Percentiles rank a stretch among this genome's conserved stretches.
Evolutionary conservation across 306 rosid genomes (phyloP).

Genomic region (Inga laurina): DNA sequence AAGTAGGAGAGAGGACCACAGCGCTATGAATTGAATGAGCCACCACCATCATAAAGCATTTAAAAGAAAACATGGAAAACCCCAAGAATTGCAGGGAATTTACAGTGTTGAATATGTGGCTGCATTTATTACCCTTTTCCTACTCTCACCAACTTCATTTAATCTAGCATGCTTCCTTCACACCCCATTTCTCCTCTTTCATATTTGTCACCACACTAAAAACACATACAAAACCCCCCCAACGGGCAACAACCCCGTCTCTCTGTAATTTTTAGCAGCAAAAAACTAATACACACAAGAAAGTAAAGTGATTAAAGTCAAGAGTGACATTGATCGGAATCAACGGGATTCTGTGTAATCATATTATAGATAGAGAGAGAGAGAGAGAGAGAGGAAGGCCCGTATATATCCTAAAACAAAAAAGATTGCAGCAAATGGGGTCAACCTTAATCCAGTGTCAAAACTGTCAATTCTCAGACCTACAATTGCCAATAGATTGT

Average conservation of each 20-base stretch:
- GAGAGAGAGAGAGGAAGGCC: background rate
- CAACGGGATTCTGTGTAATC: slow-evolving; percentile 12
- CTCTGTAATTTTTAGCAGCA: background rate
- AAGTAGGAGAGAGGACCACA: slow-evolving; percentile 72
- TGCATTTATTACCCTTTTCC: slow-evolving; percentile 39
- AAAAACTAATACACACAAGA: background rate
- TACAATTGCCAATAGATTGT: slow-evolving; percentile 26
- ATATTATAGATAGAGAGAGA: slow-evolving; percentile 15
- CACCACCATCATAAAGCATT: slow-evolving; percentile 14
- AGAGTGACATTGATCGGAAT: slow-evolving; percentile 37
- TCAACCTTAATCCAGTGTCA: slow-evolving; percentile 36
- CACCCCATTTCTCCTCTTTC: background rate
- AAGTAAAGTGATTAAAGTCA: slow-evolving; percentile 7
- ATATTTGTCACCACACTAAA: background rate
- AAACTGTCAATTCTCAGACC: slow-evolving; percentile 41
- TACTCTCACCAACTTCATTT: slow-evolving; percentile 46
- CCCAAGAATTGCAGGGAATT: slow-evolving; percentile 37
- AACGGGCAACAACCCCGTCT: background rate
- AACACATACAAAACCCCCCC: background rate
- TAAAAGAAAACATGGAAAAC: slow-evolving; percentile 31
- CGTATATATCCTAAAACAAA: slow-evolving; percentile 16
- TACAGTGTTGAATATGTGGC: slow-evolving; percentile 34
- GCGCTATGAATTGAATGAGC: background rate
- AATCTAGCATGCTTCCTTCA: slow-evolving; percentile 20
- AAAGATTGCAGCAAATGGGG: slow-evolving; percentile 18